phyloP scores from a whole-genome alignment of 2,329 filamentous ascomycete species.

The Ceratocystis colombiana region DNA sequence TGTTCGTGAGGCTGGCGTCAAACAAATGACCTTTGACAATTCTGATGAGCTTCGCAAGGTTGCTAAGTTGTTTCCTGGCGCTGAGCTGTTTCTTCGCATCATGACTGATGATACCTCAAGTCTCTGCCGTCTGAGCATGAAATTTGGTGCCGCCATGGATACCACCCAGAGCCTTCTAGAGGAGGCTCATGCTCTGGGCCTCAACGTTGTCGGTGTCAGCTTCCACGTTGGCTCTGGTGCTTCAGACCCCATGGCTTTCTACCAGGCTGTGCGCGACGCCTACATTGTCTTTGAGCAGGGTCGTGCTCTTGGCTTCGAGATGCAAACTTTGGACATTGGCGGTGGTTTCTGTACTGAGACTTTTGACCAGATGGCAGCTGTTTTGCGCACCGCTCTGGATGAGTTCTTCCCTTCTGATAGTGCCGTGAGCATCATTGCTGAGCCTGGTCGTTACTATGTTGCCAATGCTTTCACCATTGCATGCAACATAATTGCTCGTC shows the following conservation, averaged over 20 bases:
- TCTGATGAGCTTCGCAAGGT: constrained; percentile 97
- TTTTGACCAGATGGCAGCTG: constrained; percentile 80
- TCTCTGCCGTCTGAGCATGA: constrained; percentile 89
- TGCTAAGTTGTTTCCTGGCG: constrained; percentile 77
- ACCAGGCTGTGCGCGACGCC: constrained; percentile 83
- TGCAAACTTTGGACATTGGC: constrained; percentile 86
- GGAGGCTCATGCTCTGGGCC: constrained; percentile 67
- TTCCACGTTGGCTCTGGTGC: constrained; percentile 97
- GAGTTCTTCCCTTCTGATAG: constrained; percentile 68
- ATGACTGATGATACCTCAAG: constrained; percentile 92
- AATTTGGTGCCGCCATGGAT: constrained; percentile 89
- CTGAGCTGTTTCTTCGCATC: constrained; percentile 89
- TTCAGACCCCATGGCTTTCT: constrained; percentile 82
- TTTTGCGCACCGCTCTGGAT: constrained; percentile 70
- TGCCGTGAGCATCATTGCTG: constrained; percentile 77
- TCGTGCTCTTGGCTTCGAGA: constrained; percentile 59
- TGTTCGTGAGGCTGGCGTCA: constrained; percentile 72
- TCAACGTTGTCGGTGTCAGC: constrained; percentile 90
- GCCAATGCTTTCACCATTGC: constrained; percentile 87
- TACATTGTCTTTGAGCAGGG: constrained; percentile 83
- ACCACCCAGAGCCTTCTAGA: constrained; percentile 65
- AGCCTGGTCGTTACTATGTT: constrained; percentile 95
- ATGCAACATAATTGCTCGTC: constrained; percentile 90
- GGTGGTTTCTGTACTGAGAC: constrained; percentile 86
- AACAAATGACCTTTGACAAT: constrained; percentile 99